Evolutionary conservation across 2,329 filamentous ascomycete species (phyloP).

Genomic region (Gaeumannomyces sp.): DNA sequence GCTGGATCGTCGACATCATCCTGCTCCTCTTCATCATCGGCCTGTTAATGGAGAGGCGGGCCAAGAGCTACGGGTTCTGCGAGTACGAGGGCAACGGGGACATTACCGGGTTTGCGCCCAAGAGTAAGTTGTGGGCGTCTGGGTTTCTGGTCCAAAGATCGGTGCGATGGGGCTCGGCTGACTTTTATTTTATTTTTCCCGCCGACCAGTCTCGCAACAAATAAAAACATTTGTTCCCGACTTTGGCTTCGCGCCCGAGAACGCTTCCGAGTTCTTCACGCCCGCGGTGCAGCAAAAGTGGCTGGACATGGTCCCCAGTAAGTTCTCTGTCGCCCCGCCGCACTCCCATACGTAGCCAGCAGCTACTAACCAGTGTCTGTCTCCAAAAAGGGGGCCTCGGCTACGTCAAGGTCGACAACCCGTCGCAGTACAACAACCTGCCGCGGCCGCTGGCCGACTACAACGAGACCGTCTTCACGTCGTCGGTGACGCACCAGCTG

Average conservation of each 20-base stretch:
- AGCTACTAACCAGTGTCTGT: background rate
- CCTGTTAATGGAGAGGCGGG: conserved; percentile 26
- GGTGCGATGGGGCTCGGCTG: too few species aligned
- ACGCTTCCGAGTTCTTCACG: conserved; percentile 33
- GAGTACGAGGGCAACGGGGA: conserved; percentile 30
- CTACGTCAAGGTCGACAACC: conserved; percentile 31
- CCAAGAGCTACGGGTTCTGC: conserved; percentile 1
- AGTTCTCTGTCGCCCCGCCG: too few species aligned
- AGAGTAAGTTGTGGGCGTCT: conserved; percentile 21
- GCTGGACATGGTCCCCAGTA: conserved; percentile 33
- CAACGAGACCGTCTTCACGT: conserved; percentile 31
- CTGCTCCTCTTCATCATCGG: conserved; percentile 29
- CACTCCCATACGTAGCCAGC: too few species aligned
- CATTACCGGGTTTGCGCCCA: conserved; percentile 33
- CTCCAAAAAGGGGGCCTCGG: conserved; percentile 29
- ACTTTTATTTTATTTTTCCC: too few species aligned
- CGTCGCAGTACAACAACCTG: conserved; percentile 29
- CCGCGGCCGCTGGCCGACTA: conserved; percentile 28
- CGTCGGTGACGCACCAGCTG: conserved; percentile 37
- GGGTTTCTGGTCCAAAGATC: background rate
- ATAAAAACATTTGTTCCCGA: conserved; percentile 32
- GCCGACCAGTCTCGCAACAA: conserved; percentile 34
- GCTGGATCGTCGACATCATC: conserved; percentile 27
- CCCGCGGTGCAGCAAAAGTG: conserved; percentile 27
- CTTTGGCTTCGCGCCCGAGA: conserved; percentile 30